Conservation (phyloP, 2,329 filamentous ascomycete species). For the Macrophomina pseudophaseolina region DNA sequence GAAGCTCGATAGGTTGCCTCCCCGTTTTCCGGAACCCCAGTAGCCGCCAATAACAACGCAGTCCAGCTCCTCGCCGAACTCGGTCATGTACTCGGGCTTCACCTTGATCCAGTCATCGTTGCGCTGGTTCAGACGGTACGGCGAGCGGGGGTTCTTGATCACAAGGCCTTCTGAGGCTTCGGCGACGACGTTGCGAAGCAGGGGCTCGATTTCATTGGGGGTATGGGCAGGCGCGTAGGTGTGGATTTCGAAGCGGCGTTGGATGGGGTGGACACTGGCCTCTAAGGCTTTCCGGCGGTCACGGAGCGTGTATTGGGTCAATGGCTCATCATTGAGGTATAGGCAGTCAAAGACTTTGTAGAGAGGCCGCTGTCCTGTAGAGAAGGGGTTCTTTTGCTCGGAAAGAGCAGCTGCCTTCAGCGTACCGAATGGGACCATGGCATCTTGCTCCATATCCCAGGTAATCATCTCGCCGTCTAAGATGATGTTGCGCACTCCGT, state of each 20-base stretch:
- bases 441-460: slow-evolving; percentile 87
- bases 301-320: slow-evolving; percentile 82
- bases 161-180: slow-evolving; percentile 90
- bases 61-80: slow-evolving; percentile 92
- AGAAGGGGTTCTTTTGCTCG: slow-evolving; percentile 74
- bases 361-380: slow-evolving; percentile 72
- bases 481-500: slow-evolving; percentile 82
- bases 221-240: slow-evolving; percentile 69
- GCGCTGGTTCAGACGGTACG: slow-evolving; percentile 84
- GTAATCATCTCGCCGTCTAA: slow-evolving; percentile 99
- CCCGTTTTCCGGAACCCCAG: slow-evolving; percentile 84
- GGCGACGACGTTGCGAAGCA: slow-evolving; percentile 81
- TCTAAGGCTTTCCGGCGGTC: slow-evolving; percentile 79
- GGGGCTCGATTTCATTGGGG: slow-evolving; percentile 75
- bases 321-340: slow-evolving; percentile 78
- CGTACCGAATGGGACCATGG: slow-evolving; percentile 87
- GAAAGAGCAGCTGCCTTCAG: slow-evolving; percentile 87
- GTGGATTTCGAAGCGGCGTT: slow-evolving; percentile 84
- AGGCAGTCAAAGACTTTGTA: slow-evolving; percentile 91
- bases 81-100: slow-evolving; percentile 97
- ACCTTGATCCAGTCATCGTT: slow-evolving; percentile 99
- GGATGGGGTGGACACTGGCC: slow-evolving; percentile 70
- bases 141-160: slow-evolving; percentile 87
- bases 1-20: slow-evolving; percentile 82
- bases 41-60: slow-evolving; percentile 90